Conservation (phyloP, 257 asterid genomes). For the Solanum clarkiae region DNA sequence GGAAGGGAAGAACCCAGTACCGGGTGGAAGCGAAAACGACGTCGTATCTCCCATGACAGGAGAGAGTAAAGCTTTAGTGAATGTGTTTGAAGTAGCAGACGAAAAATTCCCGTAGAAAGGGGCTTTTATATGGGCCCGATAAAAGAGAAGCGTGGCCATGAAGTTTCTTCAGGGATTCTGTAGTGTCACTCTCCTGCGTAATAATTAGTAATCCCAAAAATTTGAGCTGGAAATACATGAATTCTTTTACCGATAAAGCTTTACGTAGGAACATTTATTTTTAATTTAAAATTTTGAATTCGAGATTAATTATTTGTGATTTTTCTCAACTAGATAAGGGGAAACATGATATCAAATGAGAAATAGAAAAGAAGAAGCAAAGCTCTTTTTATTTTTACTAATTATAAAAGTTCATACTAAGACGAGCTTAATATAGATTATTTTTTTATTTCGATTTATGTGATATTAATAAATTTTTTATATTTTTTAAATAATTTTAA, state of each 20-base stretch:
- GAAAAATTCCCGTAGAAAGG: not conserved
- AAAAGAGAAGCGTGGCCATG: not conserved
- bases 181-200: not conserved
- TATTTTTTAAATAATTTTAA: no score
- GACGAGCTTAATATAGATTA: no score
- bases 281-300: not conserved
- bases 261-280: not conserved
- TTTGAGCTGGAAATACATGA: not conserved
- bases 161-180: not conserved
- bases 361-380: not conserved
- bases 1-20: conserved; percentile 25
- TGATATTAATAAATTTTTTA: no score
- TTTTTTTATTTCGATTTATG: no score
- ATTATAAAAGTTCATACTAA: no score
- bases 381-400: not conserved
- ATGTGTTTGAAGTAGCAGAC: not conserved
- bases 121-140: not conserved
- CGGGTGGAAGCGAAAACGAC: conserved; percentile 15
- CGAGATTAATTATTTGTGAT: not conserved
- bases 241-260: not conserved
- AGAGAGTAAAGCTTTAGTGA: not conserved
- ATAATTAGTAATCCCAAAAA: no score
- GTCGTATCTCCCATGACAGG: conserved; percentile 15
- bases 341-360: not conserved
- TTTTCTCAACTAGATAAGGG: not conserved